Base-by-base conservation (phyloP, 345 rosid genomes). In the Heritiera littoralis region DNA sequence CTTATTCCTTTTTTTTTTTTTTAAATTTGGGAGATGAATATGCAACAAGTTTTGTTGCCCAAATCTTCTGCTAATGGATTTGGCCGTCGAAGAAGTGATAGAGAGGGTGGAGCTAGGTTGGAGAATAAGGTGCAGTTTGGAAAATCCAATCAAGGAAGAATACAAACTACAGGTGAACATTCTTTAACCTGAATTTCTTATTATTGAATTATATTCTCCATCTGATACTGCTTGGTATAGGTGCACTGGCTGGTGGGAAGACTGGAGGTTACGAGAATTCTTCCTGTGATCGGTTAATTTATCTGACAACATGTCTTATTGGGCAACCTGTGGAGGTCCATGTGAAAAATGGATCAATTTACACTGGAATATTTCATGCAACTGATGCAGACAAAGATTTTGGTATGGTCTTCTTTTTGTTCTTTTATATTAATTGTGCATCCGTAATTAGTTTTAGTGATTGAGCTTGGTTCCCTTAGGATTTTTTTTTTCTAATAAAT, bases 241-340 rank as follows among this genome's bases (percentile, higher is more conserved):
- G 89, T 90, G 81, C 86, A 48, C 76, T 20, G 65, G 60, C 78
- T 73, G 85, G 79, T 70, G 83, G 84, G 77, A 92, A 84, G 84
- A 78, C 80, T 86, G 93, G 85, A 81, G 88, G 78, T 78, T 81
- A 18, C 64, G 88, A 81, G 81, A 86, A 83, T 76, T 86, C 89
- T 83, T 87, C 88, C 4, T 90, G 88, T 11, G 99, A 93, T 81
- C 88, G 95, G 71, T 81, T 94, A 75, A 82, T 90, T 70, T 97
- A 92, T 86, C 70, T 92, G 73, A 69, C 92, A 52, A 82, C 94
- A 60, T 88, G 91, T 86, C 87, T 90, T 60, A 88, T 97, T 75
- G 99, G 98, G 80, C 97, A 90, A 69, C 85, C 67, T 69, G 98
- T 97, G 81, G 98, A 94, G 77, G 97, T 88, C 78, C 96, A 93